Percentiles rank a stretch among this genome's conserved stretches.
Evolutionary conservation across 176 grass and related monocot genomes (phyloP).

Genomic region (Bromus sterilis): DNA sequence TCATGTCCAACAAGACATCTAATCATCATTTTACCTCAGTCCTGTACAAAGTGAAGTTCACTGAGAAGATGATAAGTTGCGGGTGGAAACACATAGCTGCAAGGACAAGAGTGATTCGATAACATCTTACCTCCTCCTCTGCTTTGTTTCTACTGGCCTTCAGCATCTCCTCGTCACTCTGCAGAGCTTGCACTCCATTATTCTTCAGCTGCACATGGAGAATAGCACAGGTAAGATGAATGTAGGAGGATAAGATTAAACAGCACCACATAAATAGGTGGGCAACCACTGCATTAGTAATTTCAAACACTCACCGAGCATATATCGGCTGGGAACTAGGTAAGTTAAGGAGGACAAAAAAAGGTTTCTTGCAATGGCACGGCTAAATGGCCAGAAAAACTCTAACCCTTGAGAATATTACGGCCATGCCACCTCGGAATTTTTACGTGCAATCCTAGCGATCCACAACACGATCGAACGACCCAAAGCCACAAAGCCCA

Average conservation of each 20-base stretch:
- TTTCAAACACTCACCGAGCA: background rate
- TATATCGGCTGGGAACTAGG: background rate
- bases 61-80: background rate
- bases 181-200: conserved; percentile 41
- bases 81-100: background rate
- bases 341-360: background rate
- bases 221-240: background rate
- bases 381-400: background rate
- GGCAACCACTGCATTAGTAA: background rate
- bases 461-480: background rate
- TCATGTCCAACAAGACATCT: background rate
- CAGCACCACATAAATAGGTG: background rate
- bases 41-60: background rate
- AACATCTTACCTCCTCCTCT: conserved; percentile 63
- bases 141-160: conserved; percentile 56
- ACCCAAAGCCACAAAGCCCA: background rate
- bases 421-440: background rate
- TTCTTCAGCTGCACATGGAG: conserved; percentile 23
- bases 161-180: conserved; percentile 57
- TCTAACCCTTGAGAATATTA: background rate
- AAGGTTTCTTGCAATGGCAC: background rate
- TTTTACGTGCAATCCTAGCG: background rate
- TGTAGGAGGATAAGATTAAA: background rate
- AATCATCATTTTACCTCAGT: background rate
- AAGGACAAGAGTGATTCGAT: background rate